phyloP scores from a whole-genome alignment of 2,329 filamentous ascomycete genomes.

The Emergomyces pasteurianus region DNA sequence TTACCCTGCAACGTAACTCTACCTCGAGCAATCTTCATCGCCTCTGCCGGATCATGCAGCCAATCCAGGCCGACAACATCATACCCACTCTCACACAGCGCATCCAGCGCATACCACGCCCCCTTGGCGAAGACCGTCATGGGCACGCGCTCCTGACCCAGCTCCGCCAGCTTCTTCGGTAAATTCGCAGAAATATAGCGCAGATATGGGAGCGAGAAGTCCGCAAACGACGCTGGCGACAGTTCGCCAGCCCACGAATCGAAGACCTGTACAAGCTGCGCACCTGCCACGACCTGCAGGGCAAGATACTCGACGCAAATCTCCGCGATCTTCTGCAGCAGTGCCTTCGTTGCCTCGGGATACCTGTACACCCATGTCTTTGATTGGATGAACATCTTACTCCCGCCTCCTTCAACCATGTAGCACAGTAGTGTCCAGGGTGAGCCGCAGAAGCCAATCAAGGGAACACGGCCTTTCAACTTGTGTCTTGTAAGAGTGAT shows the following conservation, averaged over 20 bases:
- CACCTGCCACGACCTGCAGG: slow-evolving; percentile 81
- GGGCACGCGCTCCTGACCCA: slow-evolving; percentile 68
- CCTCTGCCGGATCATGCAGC: slow-evolving; percentile 79
- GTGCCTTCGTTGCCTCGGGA: slow-evolving; percentile 61
- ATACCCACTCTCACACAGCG: slow-evolving; percentile 78
- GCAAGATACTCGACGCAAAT: slow-evolving; percentile 92
- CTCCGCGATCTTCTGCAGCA: slow-evolving; percentile 85
- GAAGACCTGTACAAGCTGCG: slow-evolving; percentile 93
- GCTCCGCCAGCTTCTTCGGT: slow-evolving; percentile 58
- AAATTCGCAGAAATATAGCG: slow-evolving; percentile 71
- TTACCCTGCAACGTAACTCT: slow-evolving; percentile 85
- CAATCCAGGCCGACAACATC: slow-evolving; percentile 91
- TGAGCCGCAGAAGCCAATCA: slow-evolving; percentile 94
- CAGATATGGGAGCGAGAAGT: slow-evolving; percentile 79
- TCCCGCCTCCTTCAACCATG: slow-evolving; percentile 96
- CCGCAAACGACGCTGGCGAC: slow-evolving; percentile 67
- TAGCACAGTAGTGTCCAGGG: slow-evolving; percentile 97
- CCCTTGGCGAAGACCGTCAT: slow-evolving; percentile 99
- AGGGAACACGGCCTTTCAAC: slow-evolving; percentile 72
- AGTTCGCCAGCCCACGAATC: slow-evolving; percentile 97
- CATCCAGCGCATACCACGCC: slow-evolving; percentile 86
- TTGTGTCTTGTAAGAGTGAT: slow-evolving; percentile 86
- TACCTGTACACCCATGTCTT: slow-evolving; percentile 98
- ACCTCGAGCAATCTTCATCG: slow-evolving; percentile 65
- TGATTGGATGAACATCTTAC: slow-evolving; percentile 83